A percentile compares a stretch with the other conserved stretches of the same genome.
Conservation (phyloP, 148 eudicot genomes). For the Spergularia bocconei region DNA sequence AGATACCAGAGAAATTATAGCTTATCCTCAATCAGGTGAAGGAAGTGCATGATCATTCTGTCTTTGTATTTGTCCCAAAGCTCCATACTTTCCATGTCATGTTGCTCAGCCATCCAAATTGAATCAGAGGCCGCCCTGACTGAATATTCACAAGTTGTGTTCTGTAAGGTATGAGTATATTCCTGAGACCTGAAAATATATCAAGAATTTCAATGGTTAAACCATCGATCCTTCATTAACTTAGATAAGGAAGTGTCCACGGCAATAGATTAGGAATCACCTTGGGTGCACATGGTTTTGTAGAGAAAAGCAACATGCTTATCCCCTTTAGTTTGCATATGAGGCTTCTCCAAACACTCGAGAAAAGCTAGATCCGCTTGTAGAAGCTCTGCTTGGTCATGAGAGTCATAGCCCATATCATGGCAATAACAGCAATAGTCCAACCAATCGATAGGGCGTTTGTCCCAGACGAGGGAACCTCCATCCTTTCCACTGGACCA, state of each 20-base stretch:
- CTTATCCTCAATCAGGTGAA: background rate
- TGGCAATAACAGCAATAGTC: conserved; percentile 98
- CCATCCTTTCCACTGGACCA: conserved; percentile 97
- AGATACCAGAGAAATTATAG: background rate
- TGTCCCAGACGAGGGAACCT: conserved; percentile 92
- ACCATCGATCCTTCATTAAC: background rate
- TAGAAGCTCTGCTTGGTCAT: conserved; percentile 89
- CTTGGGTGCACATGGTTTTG: conserved; percentile 85
- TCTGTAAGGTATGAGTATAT: conserved; percentile 83
- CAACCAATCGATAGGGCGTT: conserved; percentile 95
- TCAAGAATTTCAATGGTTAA: conserved; percentile 5
- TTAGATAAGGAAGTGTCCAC: background rate
- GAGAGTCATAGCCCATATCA: conserved; percentile 90
- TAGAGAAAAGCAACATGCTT: conserved; percentile 64
- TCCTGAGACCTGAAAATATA: conserved; percentile 66
- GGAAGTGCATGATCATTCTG: conserved; percentile 22
- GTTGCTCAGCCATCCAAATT: conserved; percentile 73
- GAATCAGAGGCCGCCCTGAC: conserved; percentile 41
- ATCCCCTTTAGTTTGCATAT: conserved; percentile 64
- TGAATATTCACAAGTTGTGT: conserved; percentile 66
- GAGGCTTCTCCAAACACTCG: conserved; percentile 89
- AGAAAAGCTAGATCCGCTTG: conserved; percentile 93
- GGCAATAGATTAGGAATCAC: conserved; percentile 31
- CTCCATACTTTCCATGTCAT: conserved; percentile 69
- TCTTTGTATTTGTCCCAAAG: conserved; percentile 19